phyloP scores from a whole-genome alignment of 257 asterid species.

The Forsythia viridissima region DNA sequence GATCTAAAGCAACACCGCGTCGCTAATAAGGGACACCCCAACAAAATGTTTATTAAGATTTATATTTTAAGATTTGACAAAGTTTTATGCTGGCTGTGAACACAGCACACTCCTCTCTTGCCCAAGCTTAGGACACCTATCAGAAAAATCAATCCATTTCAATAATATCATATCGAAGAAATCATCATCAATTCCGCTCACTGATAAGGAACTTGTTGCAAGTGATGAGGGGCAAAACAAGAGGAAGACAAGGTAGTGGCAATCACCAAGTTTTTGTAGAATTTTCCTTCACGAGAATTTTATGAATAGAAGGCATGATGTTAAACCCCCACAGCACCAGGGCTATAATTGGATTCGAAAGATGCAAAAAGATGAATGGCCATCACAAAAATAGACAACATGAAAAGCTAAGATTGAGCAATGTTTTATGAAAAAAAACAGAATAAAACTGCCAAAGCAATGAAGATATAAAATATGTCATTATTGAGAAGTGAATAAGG shows the following conservation, averaged over 20 bases:
- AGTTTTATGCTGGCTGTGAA: neutral
- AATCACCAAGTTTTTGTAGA: constrained; percentile 7
- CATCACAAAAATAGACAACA: constrained; percentile 9
- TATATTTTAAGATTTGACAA: neutral
- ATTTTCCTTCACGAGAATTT: constrained; percentile 18
- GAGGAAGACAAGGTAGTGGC: constrained; percentile 16
- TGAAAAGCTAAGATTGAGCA: constrained; percentile 25
- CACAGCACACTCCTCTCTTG: neutral
- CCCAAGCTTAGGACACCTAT: neutral
- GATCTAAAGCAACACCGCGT: neutral
- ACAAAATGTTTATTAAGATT: neutral
- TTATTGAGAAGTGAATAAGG: constrained; percentile 31
- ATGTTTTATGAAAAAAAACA: constrained; percentile 18
- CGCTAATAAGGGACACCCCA: neutral
- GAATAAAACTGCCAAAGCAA: constrained; percentile 17
- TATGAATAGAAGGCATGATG: constrained; percentile 13
- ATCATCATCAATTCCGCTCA: neutral
- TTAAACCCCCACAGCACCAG: constrained; percentile 23
- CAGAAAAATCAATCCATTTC: neutral
- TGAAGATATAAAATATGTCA: neutral
- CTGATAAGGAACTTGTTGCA: constrained; percentile 14
- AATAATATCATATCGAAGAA: neutral
- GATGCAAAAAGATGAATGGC: constrained; percentile 20
- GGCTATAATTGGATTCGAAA: constrained; percentile 6
- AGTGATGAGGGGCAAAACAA: constrained; percentile 19